Percentiles rank a stretch among this genome's conserved stretches.
Evolutionary conservation across 148 eudicot species (phyloP).

Genomic region (Drosera capensis): DNA sequence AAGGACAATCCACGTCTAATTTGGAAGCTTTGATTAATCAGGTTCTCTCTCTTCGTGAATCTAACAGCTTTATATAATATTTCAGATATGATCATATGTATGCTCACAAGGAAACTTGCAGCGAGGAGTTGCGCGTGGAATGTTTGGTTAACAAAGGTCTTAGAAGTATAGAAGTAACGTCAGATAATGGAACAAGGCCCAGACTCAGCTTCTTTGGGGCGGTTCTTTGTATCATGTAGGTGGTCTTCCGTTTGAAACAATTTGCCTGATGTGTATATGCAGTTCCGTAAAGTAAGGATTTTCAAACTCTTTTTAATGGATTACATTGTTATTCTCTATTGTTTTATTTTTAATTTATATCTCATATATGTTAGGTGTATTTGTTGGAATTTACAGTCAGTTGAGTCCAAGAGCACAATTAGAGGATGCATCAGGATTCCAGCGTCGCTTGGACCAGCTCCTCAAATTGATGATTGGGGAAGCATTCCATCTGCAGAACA

Average conservation of each 20-base stretch:
- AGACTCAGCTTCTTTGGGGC: conserved; percentile 77
- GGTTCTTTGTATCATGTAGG: conserved; percentile 67
- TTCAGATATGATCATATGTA: conserved; percentile 45
- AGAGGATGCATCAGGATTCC: conserved; percentile 65
- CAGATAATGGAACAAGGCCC: conserved; percentile 8
- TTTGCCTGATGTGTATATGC: conserved; percentile 77
- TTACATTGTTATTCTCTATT: background rate
- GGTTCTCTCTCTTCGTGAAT: too few species aligned
- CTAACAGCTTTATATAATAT: too few species aligned
- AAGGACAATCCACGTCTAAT: too few species aligned
- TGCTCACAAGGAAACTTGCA: conserved; percentile 93
- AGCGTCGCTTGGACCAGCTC: conserved; percentile 56
- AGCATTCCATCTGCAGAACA: conserved; percentile 40
- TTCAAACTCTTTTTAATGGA: background rate
- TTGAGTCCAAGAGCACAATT: conserved; percentile 55
- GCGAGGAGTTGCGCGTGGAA: conserved; percentile 74
- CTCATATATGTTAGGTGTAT: conserved; percentile 1
- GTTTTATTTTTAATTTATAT: background rate
- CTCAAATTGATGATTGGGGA: conserved; percentile 68
- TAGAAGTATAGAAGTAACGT: conserved; percentile 12
- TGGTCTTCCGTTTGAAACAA: conserved; percentile 55
- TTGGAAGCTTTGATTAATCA: too few species aligned
- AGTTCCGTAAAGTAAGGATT: conserved; percentile 63
- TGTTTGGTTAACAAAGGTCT: conserved; percentile 24
- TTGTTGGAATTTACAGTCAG: conserved; percentile 31